Evolutionary conservation across 306 rosid genomes (phyloP), one percentile per base, ranked within the genome.

Genomic region (Leucaena leucocephala): DNA sequence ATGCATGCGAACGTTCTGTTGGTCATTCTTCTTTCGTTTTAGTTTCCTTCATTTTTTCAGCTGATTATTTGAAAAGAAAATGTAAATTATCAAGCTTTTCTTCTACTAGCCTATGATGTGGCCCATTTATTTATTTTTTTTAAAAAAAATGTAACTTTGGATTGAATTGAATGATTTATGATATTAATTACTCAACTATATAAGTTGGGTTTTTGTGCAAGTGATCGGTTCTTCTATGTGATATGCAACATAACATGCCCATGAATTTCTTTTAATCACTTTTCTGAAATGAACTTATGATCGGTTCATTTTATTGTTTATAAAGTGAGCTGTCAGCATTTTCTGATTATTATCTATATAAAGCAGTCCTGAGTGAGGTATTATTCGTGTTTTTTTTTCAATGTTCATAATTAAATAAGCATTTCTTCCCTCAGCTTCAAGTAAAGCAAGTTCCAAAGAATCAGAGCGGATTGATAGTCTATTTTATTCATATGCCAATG

Each of bases 361-460:
- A 43, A 21, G 42, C 43, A 33, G 36, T 85, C 36, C 21, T 78
- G 52, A 55, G 27, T 65, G 36, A 44, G 39, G 59, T 36, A 48
- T 42, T 71, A 21, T n/a, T 49, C 27, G 27, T 42, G 4, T 52
- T 70, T 1, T 49, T 57, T 22, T 42, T 44, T 50, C 36, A 15
- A 8, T 69, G 63, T 42, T 42, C 67, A 67, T 81, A 55, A 85
- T 75, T 33, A 12, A 64, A 38, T 57, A 9, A 44, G 72, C 71
- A 63, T 39, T 48, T 36, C 10, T 14, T 71, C 39, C 84, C 72
- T 84, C 96, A 96, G 99, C 98, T 52, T 89, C 97, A 38, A 84
- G 93, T 87, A 93, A 91, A 90, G 94, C 97, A 43, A 89, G 88
- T 82, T 75, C 92, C 6, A 96, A 93, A 84, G 98, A 93, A 87